phyloP scores from a whole-genome alignment of 202 grass and related monocot species.

The Carex sylvatica region DNA sequence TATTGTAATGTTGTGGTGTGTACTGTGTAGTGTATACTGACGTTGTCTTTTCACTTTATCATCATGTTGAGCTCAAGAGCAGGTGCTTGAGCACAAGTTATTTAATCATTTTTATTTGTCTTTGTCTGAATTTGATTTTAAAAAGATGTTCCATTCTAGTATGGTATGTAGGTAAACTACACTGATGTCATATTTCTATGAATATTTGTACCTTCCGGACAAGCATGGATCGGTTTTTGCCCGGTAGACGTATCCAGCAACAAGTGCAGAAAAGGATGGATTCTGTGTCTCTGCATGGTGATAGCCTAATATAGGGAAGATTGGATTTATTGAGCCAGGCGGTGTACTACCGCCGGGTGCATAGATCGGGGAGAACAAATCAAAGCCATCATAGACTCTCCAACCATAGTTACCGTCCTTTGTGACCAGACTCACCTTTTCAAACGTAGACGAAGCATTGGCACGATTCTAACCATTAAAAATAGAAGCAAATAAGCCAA shows the following conservation, averaged over 20 bases:
- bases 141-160: background rate
- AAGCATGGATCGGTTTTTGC: conserved; percentile 69
- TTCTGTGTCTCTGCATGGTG: conserved; percentile 42
- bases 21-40: background rate
- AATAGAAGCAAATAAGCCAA: background rate
- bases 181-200: background rate
- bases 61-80: background rate
- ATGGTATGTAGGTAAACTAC: background rate
- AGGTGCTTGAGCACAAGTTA: background rate
- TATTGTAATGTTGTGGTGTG: background rate
- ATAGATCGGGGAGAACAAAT: conserved; percentile 13
- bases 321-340: conserved; percentile 48
- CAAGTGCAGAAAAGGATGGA: conserved; percentile 51
- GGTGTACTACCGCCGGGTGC: conserved; percentile 77
- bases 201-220: conserved; percentile 41
- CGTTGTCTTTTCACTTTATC: background rate
- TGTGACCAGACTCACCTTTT: conserved; percentile 60
- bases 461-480: conserved; percentile 7
- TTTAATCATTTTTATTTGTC: background rate
- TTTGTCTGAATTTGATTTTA: background rate
- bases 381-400: conserved; percentile 58
- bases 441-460: conserved; percentile 15
- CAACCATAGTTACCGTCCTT: conserved; percentile 90
- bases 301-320: conserved; percentile 74
- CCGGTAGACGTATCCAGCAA: conserved; percentile 68